Conservation (phyloP, 1,139 yeast species). For the Yamadazyma songkhlaensis region DNA sequence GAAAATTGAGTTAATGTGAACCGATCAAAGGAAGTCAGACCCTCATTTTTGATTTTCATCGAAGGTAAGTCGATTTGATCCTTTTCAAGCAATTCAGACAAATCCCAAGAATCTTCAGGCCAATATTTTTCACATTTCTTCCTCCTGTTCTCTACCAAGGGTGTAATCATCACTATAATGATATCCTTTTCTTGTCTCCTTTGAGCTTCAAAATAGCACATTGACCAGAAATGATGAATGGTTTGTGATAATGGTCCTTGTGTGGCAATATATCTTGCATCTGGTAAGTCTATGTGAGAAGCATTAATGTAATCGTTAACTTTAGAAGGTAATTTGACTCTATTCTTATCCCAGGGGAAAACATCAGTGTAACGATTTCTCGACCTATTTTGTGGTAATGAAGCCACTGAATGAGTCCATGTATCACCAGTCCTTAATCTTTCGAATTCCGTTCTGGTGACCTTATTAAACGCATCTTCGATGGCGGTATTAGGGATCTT, state of each 20-base stretch:
- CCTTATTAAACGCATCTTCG: conserved; percentile 8
- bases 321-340: conserved; percentile 31
- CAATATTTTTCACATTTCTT: conserved; percentile 78
- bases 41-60: conserved; percentile 19
- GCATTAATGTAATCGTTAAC: conserved; percentile 46
- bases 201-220: conserved; percentile 56
- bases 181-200: conserved; percentile 37
- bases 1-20: conserved; percentile 28
- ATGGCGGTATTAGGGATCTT: conserved; percentile 3
- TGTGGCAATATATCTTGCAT: conserved; percentile 33
- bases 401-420: conserved; percentile 7
- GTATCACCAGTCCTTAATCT: not conserved
- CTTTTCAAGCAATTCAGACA: conserved; percentile 14
- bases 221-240: conserved; percentile 77
- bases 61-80: conserved; percentile 27
- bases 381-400: conserved; percentile 6
- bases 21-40: conserved; percentile 16
- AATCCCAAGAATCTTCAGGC: conserved; percentile 42
- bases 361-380: conserved; percentile 44
- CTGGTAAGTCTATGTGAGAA: conserved; percentile 26
- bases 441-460: conserved; percentile 8
- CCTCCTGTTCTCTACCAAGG: conserved; percentile 56
- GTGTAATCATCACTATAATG: conserved; percentile 85
- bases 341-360: conserved; percentile 38
- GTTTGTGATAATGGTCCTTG: conserved; percentile 69